A percentile compares a stretch with the other conserved stretches of the same genome.
Conservation (phyloP, 2,329 filamentous ascomycete species). For the Trichoderma atroviride region DNA sequence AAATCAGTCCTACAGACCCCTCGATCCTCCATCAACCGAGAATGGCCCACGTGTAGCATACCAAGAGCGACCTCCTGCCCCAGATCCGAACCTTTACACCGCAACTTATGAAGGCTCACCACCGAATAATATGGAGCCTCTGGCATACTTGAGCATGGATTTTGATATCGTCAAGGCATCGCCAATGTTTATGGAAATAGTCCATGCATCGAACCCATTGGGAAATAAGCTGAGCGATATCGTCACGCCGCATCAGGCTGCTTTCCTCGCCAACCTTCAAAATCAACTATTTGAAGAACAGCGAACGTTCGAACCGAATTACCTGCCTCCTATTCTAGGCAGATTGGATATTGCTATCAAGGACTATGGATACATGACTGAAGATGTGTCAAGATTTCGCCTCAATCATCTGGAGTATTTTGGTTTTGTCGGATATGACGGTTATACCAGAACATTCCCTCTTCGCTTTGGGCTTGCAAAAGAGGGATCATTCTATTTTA, state of each 20-base stretch:
- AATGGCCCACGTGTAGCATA: constrained; percentile 47
- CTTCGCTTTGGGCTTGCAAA: constrained; percentile 61
- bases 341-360: constrained; percentile 59
- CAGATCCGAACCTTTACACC: constrained; percentile 55
- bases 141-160: constrained; percentile 61
- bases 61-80: constrained; percentile 52
- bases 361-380: constrained; percentile 55
- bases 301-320: constrained; percentile 60
- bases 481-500: constrained; percentile 64
- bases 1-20: constrained; percentile 53
- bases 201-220: constrained; percentile 52
- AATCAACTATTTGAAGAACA: constrained; percentile 61
- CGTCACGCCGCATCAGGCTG: constrained; percentile 54
- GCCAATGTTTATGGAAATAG: constrained; percentile 56
- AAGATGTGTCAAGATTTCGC: constrained; percentile 56
- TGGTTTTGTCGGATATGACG: constrained; percentile 55
- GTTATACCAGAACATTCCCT: constrained; percentile 53
- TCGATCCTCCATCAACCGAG: constrained; percentile 55
- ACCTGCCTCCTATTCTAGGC: constrained; percentile 65
- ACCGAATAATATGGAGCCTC: constrained; percentile 50
- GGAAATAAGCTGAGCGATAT: constrained; percentile 58
- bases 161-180: constrained; percentile 62
- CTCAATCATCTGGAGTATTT: constrained; percentile 59
- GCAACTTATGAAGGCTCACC: constrained; percentile 47
- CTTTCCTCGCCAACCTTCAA: constrained; percentile 55